Conservation (phyloP, 306 rosid species). For the Castanea mollissima region DNA sequence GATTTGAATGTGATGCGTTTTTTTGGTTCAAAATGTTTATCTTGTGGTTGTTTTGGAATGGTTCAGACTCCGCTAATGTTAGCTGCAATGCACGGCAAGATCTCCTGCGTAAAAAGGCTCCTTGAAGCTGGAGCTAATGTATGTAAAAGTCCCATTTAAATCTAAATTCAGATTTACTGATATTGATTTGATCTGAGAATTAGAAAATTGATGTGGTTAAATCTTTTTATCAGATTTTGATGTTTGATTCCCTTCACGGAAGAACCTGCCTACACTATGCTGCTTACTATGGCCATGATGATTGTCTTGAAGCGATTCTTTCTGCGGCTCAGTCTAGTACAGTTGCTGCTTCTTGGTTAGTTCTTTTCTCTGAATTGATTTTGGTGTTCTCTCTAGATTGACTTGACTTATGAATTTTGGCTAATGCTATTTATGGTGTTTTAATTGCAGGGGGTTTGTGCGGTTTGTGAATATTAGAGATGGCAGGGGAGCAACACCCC, state of each 20-base stretch:
- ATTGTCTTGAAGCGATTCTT: slow-evolving; percentile 78
- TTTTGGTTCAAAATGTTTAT: neutral
- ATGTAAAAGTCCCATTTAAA: slow-evolving; percentile 11
- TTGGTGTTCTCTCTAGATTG: neutral
- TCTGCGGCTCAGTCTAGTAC: slow-evolving; percentile 80
- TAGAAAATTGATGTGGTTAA: slow-evolving; percentile 4
- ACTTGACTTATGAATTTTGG: slow-evolving; percentile 1
- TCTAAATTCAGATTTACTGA: neutral
- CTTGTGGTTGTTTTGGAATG: slow-evolving; percentile 23
- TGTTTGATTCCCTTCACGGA: slow-evolving; percentile 83
- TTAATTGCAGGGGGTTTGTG: slow-evolving; percentile 72
- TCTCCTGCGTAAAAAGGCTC: slow-evolving; percentile 68
- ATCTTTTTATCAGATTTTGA: slow-evolving; percentile 58
- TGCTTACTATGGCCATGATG: slow-evolving; percentile 83
- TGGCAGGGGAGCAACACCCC: slow-evolving; percentile 85
- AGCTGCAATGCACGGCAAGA: slow-evolving; percentile 97
- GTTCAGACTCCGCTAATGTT: slow-evolving; percentile 93
- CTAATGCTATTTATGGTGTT: slow-evolving; percentile 4
- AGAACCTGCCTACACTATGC: slow-evolving; percentile 96
- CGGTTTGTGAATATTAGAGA: slow-evolving; percentile 96
- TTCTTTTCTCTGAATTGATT: slow-evolving; percentile 18
- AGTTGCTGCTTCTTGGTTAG: slow-evolving; percentile 91
- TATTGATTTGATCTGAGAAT: neutral
- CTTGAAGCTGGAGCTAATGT: slow-evolving; percentile 94
- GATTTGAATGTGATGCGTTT: slow-evolving; percentile 4